These are phyloP conservation scores for Tanacetum coccineum DNA, from an alignment of 129 eudicot species.

Conservation along the genomic window DNA sequence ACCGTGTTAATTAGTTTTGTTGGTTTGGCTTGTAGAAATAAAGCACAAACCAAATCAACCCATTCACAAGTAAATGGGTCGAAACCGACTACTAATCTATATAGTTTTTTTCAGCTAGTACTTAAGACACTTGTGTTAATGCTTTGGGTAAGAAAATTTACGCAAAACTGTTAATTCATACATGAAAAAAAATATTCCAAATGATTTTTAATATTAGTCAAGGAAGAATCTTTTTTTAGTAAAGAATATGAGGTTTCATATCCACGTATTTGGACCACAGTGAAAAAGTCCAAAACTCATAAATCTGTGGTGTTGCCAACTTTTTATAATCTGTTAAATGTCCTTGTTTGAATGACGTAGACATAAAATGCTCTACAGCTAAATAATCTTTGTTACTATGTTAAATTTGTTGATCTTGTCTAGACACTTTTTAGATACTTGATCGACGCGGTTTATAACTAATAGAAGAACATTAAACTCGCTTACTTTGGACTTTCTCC, in stretches of 20 bases:
- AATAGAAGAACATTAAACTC: neutral
- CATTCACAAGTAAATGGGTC: no score
- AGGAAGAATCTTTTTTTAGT: neutral
- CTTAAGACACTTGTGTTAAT: neutral
- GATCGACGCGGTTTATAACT: neutral
- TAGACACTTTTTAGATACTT: slow-evolving; percentile 7
- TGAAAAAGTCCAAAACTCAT: slow-evolving; percentile 24
- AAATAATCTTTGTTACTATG: neutral
- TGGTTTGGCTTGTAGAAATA: no score
- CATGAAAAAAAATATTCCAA: slow-evolving; percentile 5
- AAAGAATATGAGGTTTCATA: slow-evolving; percentile 1
- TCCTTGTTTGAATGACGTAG: slow-evolving; percentile 30
- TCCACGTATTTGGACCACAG: slow-evolving; percentile 18
- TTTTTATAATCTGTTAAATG: slow-evolving; percentile 26
- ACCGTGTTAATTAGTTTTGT: no score
- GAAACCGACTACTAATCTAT: no score
- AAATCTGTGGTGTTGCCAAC: slow-evolving; percentile 17
- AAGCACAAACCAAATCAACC: no score
- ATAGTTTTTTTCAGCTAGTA: no score
- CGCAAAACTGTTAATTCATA: slow-evolving; percentile 7
- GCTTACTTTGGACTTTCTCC: slow-evolving; percentile 75
- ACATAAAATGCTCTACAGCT: slow-evolving; percentile 18
- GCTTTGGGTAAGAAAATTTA: neutral
- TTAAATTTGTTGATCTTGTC: neutral
- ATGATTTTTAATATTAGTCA: slow-evolving; percentile 9